Percentiles rank a stretch among this genome's conserved stretches.
Evolutionary conservation across 306 rosid genomes (phyloP).

Genomic region (Alnus rubra): DNA sequence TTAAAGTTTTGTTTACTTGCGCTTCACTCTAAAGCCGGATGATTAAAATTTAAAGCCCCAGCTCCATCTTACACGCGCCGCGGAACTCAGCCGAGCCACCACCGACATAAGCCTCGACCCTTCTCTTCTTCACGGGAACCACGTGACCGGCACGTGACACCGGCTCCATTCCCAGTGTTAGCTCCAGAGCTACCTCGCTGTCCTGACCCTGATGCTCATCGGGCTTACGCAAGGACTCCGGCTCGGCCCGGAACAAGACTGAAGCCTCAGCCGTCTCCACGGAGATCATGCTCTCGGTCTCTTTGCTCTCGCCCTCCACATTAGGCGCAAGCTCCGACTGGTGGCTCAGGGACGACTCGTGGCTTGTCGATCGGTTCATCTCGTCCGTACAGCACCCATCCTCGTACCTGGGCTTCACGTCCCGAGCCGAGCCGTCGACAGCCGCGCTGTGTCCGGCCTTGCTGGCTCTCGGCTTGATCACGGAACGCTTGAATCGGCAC

Average conservation of each 20-base stretch:
- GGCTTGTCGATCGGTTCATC: slow-evolving; percentile 68
- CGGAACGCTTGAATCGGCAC: slow-evolving; percentile 56
- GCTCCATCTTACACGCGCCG: slow-evolving; percentile 42
- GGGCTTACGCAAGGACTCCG: slow-evolving; percentile 36
- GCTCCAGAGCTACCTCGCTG: slow-evolving; percentile 56
- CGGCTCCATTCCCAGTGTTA: slow-evolving; percentile 76
- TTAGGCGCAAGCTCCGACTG: slow-evolving; percentile 62
- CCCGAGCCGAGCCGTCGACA: slow-evolving; percentile 7
- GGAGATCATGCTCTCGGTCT: slow-evolving; percentile 76
- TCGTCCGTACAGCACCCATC: slow-evolving; percentile 28
- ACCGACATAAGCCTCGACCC: slow-evolving; percentile 31
- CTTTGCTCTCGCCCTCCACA: slow-evolving; percentile 63
- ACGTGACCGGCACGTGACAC: slow-evolving; percentile 49
- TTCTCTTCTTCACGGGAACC: slow-evolving; percentile 81
- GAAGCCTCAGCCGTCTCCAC: slow-evolving; percentile 63
- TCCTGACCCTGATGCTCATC: slow-evolving; percentile 23
- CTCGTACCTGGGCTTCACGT: slow-evolving; percentile 14
- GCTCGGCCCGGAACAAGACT: slow-evolving; percentile 49
- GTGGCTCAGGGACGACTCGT: slow-evolving; percentile 89
- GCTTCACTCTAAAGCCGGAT: slow-evolving; percentile 26
- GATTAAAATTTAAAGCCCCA: slow-evolving; percentile 56
- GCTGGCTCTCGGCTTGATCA: slow-evolving; percentile 41
- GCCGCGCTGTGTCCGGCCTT: slow-evolving; percentile 22
- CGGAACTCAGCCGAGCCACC: slow-evolving; percentile 20
- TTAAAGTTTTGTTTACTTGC: neutral